Evolutionary conservation across 75 land plant genomes (phyloP).

Genomic region (Isoetes taiwanensis): DNA sequence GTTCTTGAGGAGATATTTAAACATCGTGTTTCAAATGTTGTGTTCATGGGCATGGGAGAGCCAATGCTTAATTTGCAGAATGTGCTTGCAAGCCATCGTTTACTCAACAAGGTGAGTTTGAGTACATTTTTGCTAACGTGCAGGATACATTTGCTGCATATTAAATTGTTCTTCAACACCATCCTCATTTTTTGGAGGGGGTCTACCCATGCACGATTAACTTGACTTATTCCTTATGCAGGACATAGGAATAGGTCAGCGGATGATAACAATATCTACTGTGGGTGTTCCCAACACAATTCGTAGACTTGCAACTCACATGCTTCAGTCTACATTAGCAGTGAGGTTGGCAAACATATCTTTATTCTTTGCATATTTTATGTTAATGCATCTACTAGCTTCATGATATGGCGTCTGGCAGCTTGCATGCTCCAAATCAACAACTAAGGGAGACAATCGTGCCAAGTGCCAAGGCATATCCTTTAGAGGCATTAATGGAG

Average conservation of each 20-base stretch:
- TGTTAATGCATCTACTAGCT: no score
- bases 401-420: no score
- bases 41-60: constrained; percentile 99
- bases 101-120: constrained; percentile 85
- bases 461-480: constrained; percentile 94
- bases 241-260: constrained; percentile 92
- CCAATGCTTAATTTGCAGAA: constrained; percentile 78
- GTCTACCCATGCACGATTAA: no score
- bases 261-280: constrained; percentile 97
- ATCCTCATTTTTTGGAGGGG: no score
- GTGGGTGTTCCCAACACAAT: constrained; percentile 98
- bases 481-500: constrained; percentile 72
- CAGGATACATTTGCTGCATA: no score
- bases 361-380: no score
- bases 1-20: constrained; percentile 84
- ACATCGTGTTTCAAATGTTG: constrained; percentile 89
- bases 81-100: constrained; percentile 73
- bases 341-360: no score
- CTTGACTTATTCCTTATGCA: no score
- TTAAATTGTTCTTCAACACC: no score
- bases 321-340: constrained; percentile 92
- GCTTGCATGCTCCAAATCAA: constrained; percentile 97
- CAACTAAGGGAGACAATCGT: constrained; percentile 69
- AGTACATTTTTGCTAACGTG: no score
- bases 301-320: constrained; percentile 64